These are phyloP conservation scores for Brassica napus DNA, from an alignment of 345 rosid species.

Conservation along the genomic window DNA sequence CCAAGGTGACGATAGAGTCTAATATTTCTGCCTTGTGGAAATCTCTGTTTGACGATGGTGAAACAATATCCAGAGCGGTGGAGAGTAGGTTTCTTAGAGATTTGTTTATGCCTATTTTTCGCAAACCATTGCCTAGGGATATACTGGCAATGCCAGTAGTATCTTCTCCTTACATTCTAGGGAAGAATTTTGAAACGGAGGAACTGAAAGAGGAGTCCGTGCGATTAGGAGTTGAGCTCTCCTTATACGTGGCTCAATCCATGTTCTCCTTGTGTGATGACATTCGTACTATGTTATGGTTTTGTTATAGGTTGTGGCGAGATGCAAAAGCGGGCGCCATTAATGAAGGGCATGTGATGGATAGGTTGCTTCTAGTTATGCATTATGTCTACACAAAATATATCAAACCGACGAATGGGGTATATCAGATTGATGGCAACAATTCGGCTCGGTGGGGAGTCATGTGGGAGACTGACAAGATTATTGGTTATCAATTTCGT, in stretches of 20 bases:
- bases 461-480: neutral
- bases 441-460: neutral
- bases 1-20: neutral
- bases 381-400: neutral
- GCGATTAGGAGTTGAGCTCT: neutral
- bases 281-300: neutral
- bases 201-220: neutral
- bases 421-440: neutral
- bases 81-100: neutral
- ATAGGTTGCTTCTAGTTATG: neutral
- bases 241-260: neutral
- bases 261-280: neutral
- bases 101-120: neutral
- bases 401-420: neutral
- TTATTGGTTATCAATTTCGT: neutral
- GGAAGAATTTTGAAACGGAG: neutral
- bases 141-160: neutral
- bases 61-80: neutral
- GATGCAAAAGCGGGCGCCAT: neutral
- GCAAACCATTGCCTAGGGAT: neutral
- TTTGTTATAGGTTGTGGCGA: neutral
- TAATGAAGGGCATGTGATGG: neutral
- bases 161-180: neutral
- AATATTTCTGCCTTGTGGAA: neutral
- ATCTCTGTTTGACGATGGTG: neutral